Evolutionary conservation across 805 yeast genomes (phyloP).

Genomic region (Saturnispora kantuleensis): DNA sequence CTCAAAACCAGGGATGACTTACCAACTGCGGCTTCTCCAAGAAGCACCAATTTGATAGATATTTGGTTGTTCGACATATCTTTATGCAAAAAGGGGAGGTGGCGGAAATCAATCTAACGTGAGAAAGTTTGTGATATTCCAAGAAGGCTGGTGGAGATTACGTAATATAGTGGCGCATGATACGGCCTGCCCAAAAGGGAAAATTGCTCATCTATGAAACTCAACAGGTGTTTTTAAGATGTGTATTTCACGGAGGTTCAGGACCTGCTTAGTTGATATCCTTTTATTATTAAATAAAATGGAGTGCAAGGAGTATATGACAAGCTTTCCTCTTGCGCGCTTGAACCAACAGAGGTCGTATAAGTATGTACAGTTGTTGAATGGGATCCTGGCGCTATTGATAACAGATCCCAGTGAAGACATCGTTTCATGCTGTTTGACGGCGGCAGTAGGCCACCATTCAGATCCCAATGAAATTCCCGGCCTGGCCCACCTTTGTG

Average conservation of each 20-base stretch:
- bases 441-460: slow-evolving; percentile 74
- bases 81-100: neutral
- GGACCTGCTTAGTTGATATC: neutral
- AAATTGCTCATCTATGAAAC: slow-evolving; percentile 2
- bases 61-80: slow-evolving; percentile 33
- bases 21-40: slow-evolving; percentile 98
- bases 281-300: neutral
- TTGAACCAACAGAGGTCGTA: slow-evolving; percentile 28
- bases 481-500: slow-evolving; percentile 88
- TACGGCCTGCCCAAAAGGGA: neutral
- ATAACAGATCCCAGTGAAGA: slow-evolving; percentile 68
- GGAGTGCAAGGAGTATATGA: neutral
- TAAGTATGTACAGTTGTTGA: slow-evolving; percentile 42
- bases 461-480: slow-evolving; percentile 60
- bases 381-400: slow-evolving; percentile 59
- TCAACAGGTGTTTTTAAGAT: neutral
- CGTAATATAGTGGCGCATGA: slow-evolving; percentile 6
- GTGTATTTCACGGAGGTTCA: neutral
- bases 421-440: slow-evolving; percentile 57
- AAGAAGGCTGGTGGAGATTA: too few species aligned
- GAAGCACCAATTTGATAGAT: slow-evolving; percentile 77
- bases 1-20: slow-evolving; percentile 86
- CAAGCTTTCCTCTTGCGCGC: slow-evolving; percentile 10
- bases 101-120: neutral
- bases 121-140: too few species aligned